Conservation (phyloP, 1,284 basidiomycete genomes). For the Neotropicomus parvogracilis region DNA sequence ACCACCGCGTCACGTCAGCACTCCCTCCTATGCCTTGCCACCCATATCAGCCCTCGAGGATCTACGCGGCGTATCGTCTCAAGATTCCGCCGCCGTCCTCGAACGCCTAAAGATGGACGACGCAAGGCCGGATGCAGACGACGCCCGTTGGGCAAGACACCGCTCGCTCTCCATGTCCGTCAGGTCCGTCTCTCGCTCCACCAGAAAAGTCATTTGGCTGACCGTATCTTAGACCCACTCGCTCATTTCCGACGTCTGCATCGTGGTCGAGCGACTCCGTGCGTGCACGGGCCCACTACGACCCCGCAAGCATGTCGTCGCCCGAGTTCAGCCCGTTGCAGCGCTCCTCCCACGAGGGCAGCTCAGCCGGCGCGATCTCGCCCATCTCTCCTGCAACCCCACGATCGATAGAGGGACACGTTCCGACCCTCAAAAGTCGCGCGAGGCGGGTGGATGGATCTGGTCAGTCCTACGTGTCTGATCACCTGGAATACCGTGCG, state of each 20-base stretch:
- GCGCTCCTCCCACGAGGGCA: slow-evolving; percentile 31
- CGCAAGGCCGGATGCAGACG: slow-evolving; percentile 26
- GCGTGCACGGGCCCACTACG: slow-evolving; percentile 16
- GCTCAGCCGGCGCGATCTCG: slow-evolving; percentile 44
- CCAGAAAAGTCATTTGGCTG: not conserved
- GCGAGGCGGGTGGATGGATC: slow-evolving; percentile 14
- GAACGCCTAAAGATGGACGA: slow-evolving; percentile 53
- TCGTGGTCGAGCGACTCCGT: slow-evolving; percentile 27
- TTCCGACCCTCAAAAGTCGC: slow-evolving; percentile 18
- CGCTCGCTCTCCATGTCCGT: slow-evolving; percentile 30
- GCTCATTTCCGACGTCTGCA: slow-evolving; percentile 23
- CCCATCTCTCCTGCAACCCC: slow-evolving; percentile 48
- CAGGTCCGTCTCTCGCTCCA: slow-evolving; percentile 18
- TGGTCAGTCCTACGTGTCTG: slow-evolving; percentile 10
- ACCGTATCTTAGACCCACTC: slow-evolving; percentile 16
- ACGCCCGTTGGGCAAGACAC: slow-evolving; percentile 34
- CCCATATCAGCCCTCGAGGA: slow-evolving; percentile 67
- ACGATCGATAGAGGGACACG: slow-evolving; percentile 33
- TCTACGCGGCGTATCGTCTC: slow-evolving; percentile 45
- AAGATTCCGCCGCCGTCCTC: slow-evolving; percentile 61
- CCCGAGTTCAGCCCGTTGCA: slow-evolving; percentile 24
- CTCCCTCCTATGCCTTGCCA: slow-evolving; percentile 49
- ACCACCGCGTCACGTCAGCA: slow-evolving; percentile 29
- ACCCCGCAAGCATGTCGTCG: slow-evolving; percentile 14
- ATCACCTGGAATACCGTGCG: slow-evolving; percentile 21